Percentiles rank a stretch among this genome's conserved stretches.
phyloP scores from a whole-genome alignment of 495 filamentous ascomycete genomes.

The Trichocladium antarcticum region DNA sequence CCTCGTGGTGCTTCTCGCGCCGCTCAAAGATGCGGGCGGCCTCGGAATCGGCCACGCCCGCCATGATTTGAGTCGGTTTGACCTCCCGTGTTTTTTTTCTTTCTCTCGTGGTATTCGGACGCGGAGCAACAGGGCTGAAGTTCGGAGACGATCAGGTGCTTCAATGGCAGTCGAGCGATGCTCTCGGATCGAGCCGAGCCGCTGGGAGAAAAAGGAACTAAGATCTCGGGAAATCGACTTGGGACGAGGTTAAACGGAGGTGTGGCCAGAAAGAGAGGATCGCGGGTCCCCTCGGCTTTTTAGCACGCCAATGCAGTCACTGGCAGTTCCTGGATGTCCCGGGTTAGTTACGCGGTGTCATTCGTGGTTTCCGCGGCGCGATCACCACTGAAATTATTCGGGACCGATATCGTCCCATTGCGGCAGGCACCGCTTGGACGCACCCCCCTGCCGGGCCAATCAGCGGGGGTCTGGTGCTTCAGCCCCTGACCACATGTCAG shows the following conservation, averaged over 20 bases:
- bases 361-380: too few relatives aligned
- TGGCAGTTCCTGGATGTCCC: too few relatives aligned
- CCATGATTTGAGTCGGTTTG: conserved; percentile 4
- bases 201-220: background rate
- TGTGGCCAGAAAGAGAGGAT: background rate
- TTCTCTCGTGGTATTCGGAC: background rate
- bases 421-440: conserved; percentile 14
- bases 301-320: background rate
- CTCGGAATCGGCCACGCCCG: conserved; percentile 13
- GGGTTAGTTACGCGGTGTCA: too few relatives aligned
- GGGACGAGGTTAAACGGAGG: background rate
- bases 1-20: conserved; percentile 36
- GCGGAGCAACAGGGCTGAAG: background rate
- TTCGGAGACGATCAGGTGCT: background rate
- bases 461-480: background rate
- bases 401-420: conserved; percentile 20
- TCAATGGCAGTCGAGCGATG: background rate
- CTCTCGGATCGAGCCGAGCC: background rate
- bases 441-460: conserved; percentile 11
- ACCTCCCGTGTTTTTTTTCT: too few relatives aligned
- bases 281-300: background rate
- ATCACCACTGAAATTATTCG: conserved; percentile 2
- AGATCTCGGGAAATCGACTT: background rate
- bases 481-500: conserved; percentile 28
- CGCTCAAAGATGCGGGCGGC: conserved; percentile 31